Evolutionary conservation across 768 basidiomycete species (phyloP).

Genomic region (Boletus sp.): DNA sequence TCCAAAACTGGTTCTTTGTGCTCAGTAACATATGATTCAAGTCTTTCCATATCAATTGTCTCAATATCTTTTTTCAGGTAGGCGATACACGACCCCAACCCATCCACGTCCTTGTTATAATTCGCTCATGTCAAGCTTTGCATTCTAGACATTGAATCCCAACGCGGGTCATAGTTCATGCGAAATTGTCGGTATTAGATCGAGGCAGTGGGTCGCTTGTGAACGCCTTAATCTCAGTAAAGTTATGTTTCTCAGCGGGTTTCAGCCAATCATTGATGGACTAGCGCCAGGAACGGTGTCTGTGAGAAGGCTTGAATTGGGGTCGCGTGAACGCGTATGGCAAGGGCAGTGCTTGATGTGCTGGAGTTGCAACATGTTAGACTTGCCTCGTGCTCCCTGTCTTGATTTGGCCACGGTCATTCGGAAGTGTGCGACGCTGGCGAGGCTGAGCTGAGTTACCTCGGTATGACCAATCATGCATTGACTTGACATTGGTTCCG

Average conservation of each 20-base stretch:
- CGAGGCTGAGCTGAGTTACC: conserved; percentile 9
- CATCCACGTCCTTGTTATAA: background rate
- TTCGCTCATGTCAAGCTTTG: background rate
- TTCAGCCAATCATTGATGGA: conserved; percentile 6
- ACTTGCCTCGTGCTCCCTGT: background rate
- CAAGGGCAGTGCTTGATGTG: conserved; percentile 14
- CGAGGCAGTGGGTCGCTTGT: conserved; percentile 1
- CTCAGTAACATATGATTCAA: background rate
- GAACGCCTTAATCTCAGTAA: background rate
- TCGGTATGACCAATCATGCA: conserved; percentile 15
- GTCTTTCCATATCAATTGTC: conserved; percentile 8
- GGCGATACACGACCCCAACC: background rate
- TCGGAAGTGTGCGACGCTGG: conserved; percentile 9
- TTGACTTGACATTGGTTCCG: conserved; percentile 2
- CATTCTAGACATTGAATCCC: background rate
- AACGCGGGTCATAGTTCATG: background rate
- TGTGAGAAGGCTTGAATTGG: conserved; percentile 5
- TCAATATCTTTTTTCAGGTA: conserved; percentile 3
- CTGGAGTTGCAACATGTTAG: background rate
- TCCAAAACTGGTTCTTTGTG: background rate
- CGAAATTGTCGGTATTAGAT: conserved; percentile 1
- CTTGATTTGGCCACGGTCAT: conserved; percentile 23
- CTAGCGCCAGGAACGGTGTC: background rate
- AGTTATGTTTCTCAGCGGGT: conserved; percentile 3
- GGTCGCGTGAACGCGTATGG: conserved; percentile 1